These are phyloP conservation scores for Eremochloa ophiuroides DNA, from an alignment of 176 grass and related monocot genomes.

Conservation along the genomic window DNA sequence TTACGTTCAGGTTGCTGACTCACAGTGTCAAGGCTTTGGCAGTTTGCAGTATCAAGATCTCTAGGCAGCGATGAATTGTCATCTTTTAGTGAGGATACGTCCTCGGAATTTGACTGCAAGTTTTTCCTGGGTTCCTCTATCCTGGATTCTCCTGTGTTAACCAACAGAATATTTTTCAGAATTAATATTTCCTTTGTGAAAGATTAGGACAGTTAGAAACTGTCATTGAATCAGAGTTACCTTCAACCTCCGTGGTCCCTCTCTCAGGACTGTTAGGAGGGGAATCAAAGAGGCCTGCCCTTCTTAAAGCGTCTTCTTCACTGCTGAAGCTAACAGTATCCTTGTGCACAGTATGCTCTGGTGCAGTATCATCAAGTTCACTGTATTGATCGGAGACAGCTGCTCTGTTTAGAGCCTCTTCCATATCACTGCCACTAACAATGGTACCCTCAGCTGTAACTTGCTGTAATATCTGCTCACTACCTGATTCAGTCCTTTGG, in stretches of 20 bases:
- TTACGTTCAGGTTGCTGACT: slow-evolving; percentile 12
- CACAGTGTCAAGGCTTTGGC: not conserved
- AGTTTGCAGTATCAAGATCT: slow-evolving; percentile 14
- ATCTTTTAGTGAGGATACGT: slow-evolving; percentile 7
- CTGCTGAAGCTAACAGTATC: slow-evolving; percentile 32
- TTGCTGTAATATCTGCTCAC: slow-evolving; percentile 14
- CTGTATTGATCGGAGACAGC: slow-evolving; percentile 14
- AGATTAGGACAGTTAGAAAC: not conserved
- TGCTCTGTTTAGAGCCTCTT: slow-evolving; percentile 16
- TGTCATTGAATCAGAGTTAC: slow-evolving; percentile 11
- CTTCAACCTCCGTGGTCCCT: slow-evolving; percentile 29
- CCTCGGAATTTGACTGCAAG: slow-evolving; percentile 15
- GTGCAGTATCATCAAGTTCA: slow-evolving; percentile 12
- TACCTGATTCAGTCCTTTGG: slow-evolving; percentile 31
- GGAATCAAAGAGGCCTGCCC: slow-evolving; percentile 86
- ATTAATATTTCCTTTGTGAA: not conserved
- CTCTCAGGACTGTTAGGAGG: slow-evolving; percentile 72
- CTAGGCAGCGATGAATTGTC: slow-evolving; percentile 3
- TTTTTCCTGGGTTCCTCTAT: not conserved
- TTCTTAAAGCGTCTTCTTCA: slow-evolving; percentile 64
- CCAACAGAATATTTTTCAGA: not conserved
- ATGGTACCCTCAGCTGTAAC: slow-evolving; percentile 1
- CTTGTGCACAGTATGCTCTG: slow-evolving; percentile 19
- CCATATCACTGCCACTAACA: slow-evolving; percentile 16
- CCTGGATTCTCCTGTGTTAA: slow-evolving; percentile 9